Conservation (phyloP, 108 stramenopile genomes). For the Pseudonitzschia delicatissima region DNA sequence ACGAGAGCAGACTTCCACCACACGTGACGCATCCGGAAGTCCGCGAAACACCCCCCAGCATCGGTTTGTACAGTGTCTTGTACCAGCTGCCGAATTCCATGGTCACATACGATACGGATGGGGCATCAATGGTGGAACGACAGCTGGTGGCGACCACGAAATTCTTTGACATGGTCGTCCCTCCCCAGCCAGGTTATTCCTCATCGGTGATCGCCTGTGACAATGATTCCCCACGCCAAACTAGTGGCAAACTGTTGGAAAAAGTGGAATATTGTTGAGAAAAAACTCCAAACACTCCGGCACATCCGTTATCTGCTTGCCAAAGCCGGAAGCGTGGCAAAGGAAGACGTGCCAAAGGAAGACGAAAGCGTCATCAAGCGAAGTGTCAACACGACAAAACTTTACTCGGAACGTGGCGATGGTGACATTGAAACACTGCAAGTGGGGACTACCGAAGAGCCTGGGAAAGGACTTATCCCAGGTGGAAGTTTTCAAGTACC, state of each 20-base stretch:
- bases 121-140: constrained; percentile 44
- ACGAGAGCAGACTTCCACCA: constrained; percentile 27
- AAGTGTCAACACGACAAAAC: neutral
- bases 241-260: constrained; percentile 71
- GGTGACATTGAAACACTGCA: neutral
- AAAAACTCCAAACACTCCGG: constrained; percentile 56
- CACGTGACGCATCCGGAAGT: constrained; percentile 78
- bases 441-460: too few relatives aligned
- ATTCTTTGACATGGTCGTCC: constrained; percentile 80
- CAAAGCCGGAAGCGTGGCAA: neutral
- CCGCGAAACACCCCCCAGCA: constrained; percentile 65
- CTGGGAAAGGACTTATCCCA: too few relatives aligned
- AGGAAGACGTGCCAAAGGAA: neutral
- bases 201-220: constrained; percentile 83
- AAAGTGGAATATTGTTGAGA: constrained; percentile 73
- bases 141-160: constrained; percentile 63
- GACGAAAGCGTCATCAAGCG: neutral
- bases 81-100: neutral
- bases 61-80: constrained; percentile 66
- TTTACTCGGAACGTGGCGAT: neutral
- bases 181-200: constrained; percentile 73
- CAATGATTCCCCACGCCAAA: constrained; percentile 66
- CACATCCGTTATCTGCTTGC: constrained; percentile 53
- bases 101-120: constrained; percentile 7
- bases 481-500: too few relatives aligned